Evolutionary conservation across 2,329 filamentous ascomycete genomes (phyloP).

Genomic region (Talaromyces sp.): DNA sequence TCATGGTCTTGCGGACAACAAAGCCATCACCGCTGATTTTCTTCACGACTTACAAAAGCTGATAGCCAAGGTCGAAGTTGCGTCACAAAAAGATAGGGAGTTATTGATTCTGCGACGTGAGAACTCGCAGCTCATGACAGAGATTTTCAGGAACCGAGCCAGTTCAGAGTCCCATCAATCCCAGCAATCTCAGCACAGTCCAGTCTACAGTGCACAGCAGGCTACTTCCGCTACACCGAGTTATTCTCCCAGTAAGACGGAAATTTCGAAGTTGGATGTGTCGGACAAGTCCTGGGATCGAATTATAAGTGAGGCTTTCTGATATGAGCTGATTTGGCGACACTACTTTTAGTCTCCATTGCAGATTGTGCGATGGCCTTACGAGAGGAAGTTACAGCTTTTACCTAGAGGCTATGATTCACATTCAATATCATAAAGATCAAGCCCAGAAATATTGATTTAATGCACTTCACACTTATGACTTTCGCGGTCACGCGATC

Average conservation of each 20-base stretch:
- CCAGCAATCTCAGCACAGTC: background rate
- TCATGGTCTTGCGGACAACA: constrained; percentile 18
- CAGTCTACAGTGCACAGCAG: constrained; percentile 5
- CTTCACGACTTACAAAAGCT: constrained; percentile 24
- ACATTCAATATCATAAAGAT: background rate
- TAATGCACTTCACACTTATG: background rate
- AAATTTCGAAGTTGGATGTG: constrained; percentile 8
- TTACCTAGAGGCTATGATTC: background rate
- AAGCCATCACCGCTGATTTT: constrained; percentile 22
- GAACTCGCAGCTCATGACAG: constrained; percentile 24
- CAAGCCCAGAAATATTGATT: background rate
- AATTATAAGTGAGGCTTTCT: constrained; percentile 19
- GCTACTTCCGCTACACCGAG: background rate
- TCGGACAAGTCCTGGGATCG: constrained; percentile 19
- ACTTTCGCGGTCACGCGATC: background rate
- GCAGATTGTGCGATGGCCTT: background rate
- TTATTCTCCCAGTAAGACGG: background rate
- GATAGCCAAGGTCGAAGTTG: constrained; percentile 24
- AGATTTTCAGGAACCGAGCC: constrained; percentile 21
- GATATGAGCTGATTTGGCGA: background rate
- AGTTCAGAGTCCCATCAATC: background rate
- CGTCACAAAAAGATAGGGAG: constrained; percentile 22
- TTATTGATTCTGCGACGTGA: constrained; percentile 23
- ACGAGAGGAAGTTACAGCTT: background rate
- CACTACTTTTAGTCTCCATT: background rate